These are phyloP conservation scores for Piloderma croceum DNA, from an alignment of 768 basidiomycete genomes.

Conservation along the genomic window DNA sequence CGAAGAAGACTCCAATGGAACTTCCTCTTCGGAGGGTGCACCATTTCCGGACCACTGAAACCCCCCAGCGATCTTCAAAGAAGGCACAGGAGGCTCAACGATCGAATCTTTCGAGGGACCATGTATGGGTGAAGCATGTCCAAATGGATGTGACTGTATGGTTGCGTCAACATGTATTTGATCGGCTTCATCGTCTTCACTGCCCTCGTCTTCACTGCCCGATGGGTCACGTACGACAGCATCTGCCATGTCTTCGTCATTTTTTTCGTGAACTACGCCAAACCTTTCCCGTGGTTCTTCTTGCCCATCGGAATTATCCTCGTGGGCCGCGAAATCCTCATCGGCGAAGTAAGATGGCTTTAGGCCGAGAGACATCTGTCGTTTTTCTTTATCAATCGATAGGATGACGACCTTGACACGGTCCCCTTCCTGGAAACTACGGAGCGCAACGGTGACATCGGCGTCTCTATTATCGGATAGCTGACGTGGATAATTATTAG, in stretches of 20 bases:
- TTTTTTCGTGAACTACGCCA: constrained; percentile 27
- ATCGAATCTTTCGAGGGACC: background rate
- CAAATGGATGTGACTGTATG: no score
- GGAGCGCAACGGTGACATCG: constrained; percentile 71
- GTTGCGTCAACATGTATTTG: constrained; percentile 16
- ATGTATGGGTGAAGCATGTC: background rate
- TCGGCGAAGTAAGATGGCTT: constrained; percentile 84
- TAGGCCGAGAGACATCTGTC: constrained; percentile 74
- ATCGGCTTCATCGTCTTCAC: background rate
- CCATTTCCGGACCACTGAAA: constrained; percentile 65
- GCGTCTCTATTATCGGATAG: constrained; percentile 84
- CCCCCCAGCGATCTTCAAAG: constrained; percentile 51
- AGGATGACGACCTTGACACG: constrained; percentile 74
- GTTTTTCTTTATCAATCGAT: constrained; percentile 68
- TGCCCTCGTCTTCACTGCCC: constrained; percentile 9
- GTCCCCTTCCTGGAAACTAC: constrained; percentile 82
- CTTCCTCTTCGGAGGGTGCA: constrained; percentile 33
- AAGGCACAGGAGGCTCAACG: constrained; percentile 20
- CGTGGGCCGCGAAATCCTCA: constrained; percentile 48
- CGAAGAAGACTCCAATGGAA: constrained; percentile 37
- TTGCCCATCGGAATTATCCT: constrained; percentile 27
- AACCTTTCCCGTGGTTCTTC: constrained; percentile 20
- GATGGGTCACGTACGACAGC: background rate
- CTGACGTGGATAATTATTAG: constrained; percentile 40
- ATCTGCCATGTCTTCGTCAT: constrained; percentile 12